Evolutionary conservation across 495 filamentous ascomycete genomes (phyloP).

Genomic region (Sordaria brevicollis): DNA sequence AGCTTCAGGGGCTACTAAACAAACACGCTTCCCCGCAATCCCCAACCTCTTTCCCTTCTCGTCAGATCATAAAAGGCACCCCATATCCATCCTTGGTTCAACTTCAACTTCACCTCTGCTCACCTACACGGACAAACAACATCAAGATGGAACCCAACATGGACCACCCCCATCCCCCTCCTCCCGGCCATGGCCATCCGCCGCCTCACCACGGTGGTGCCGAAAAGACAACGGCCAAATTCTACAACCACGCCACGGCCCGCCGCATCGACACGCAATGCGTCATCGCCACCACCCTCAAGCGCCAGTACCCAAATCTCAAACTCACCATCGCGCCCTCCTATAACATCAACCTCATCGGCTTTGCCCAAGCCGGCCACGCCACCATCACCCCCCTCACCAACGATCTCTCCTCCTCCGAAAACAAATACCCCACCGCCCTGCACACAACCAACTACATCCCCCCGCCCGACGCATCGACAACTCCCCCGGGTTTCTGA

Average conservation of each 20-base stretch:
- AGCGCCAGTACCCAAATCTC: constrained; percentile 39
- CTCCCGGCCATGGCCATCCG: not conserved
- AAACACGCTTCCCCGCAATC: constrained; percentile 2
- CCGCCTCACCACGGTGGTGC: not conserved
- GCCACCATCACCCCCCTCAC: constrained; percentile 28
- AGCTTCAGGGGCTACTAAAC: not conserved
- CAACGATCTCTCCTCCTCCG: constrained; percentile 12
- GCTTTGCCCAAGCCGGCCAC: constrained; percentile 39
- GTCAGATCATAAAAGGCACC: not conserved
- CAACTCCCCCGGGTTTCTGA: constrained; percentile 33
- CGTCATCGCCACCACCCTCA: constrained; percentile 38
- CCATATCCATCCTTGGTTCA: not conserved
- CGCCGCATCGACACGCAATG: constrained; percentile 41
- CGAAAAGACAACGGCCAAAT: constrained; percentile 15
- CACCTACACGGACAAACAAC: not conserved
- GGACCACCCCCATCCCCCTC: not conserved
- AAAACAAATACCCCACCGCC: constrained; percentile 16
- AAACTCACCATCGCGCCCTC: constrained; percentile 33
- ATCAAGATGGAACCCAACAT: not conserved
- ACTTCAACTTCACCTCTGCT: not conserved
- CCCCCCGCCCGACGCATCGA: constrained; percentile 41
- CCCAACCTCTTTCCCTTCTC: not conserved
- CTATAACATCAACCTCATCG: constrained; percentile 31
- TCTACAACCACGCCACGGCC: constrained; percentile 37
- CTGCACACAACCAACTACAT: constrained; percentile 35